Conservation (phyloP, 2,329 filamentous ascomycete genomes). For the Ustulina deusta region DNA sequence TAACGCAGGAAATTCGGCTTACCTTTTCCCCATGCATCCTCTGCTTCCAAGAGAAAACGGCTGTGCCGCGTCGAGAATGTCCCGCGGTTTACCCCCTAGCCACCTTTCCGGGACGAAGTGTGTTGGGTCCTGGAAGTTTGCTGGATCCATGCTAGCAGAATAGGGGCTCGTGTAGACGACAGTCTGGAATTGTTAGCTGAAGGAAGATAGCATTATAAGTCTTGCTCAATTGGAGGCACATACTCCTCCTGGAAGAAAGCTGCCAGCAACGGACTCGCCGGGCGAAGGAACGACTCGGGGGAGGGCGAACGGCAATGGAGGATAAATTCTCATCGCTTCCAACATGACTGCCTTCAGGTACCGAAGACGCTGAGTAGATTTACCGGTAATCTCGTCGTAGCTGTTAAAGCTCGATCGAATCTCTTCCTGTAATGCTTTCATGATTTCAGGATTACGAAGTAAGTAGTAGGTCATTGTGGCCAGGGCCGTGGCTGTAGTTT, state of each 20-base stretch:
- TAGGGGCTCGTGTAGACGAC: slow-evolving; percentile 40
- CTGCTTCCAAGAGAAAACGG: slow-evolving; percentile 34
- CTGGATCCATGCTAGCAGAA: slow-evolving; percentile 36
- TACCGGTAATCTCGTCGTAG: slow-evolving; percentile 36
- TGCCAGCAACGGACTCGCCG: slow-evolving; percentile 38
- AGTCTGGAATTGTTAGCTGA: slow-evolving; percentile 26
- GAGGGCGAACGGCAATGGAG: slow-evolving; percentile 36
- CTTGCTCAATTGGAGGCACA: slow-evolving; percentile 5
- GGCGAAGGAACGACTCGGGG: slow-evolving; percentile 36
- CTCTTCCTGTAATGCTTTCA: slow-evolving; percentile 33
- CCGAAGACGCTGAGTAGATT: slow-evolving; percentile 21
- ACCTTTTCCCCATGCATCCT: slow-evolving; percentile 39
- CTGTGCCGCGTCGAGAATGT: slow-evolving; percentile 39
- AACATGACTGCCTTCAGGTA: slow-evolving; percentile 37
- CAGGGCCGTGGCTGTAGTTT: slow-evolving; percentile 39
- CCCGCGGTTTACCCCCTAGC: slow-evolving; percentile 30
- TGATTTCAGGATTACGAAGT: slow-evolving; percentile 29
- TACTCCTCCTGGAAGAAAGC: slow-evolving; percentile 41
- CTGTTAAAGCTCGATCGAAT: slow-evolving; percentile 35
- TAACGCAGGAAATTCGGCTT: neutral
- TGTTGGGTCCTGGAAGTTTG: slow-evolving; percentile 33
- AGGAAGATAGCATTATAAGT: neutral
- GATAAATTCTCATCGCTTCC: slow-evolving; percentile 40
- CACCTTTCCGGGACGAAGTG: slow-evolving; percentile 42
- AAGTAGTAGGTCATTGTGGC: slow-evolving; percentile 38